Base-by-base conservation (phyloP, 2,329 filamentous ascomycete genomes). In the Dactylellina haptotyla region DNA sequence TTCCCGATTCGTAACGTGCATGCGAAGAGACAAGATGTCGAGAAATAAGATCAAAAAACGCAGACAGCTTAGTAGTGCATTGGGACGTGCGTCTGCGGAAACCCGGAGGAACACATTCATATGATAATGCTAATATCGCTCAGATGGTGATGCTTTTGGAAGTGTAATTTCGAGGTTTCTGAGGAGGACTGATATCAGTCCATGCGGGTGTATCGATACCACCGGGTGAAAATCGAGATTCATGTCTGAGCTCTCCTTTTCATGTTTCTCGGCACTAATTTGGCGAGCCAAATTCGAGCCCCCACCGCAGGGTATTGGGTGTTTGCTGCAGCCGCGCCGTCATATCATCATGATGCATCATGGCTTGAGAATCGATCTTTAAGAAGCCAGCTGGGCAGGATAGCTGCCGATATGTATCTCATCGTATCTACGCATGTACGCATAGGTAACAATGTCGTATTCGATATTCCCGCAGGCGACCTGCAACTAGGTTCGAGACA, bases 181-280 rank as follows among this genome's bases (percentile, higher is more conserved):
- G n/a, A n/a, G n/a, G n/a, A n/a, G 18, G 50, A 32, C 41, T 16
- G 45, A 34, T 23, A 51, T 12, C 28, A 37, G 23, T 56, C 28
- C 14, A 53, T 43, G 34, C 46, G 51, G 26, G 50, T 54, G 61
- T 65, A 66, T 66, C 63, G 63, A 66, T 66, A 50, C 43, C 18
- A 41, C 4, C 37, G 14, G 37, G 48, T n/a, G 43, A n/a, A 46
- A 46, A 46, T 46, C 43, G 28, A 39, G 41, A 66, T 28, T 48
- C 54, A 56, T 59, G 63, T 53, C 63, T 53, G 63, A 67, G 63
- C 63, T 67, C 63, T 67, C 63, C 63, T 59, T 67, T 67, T 67
- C 18, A 48, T 20, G 51, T 41, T 65, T 58, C 62, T 66, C 51
- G 62, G 62, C 45, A 67, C 39, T 48, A 51, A 67, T 67, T 59